Conservation (phyloP, 192 early-diverging fungal genomes). For the Coemansia sp. region DNA sequence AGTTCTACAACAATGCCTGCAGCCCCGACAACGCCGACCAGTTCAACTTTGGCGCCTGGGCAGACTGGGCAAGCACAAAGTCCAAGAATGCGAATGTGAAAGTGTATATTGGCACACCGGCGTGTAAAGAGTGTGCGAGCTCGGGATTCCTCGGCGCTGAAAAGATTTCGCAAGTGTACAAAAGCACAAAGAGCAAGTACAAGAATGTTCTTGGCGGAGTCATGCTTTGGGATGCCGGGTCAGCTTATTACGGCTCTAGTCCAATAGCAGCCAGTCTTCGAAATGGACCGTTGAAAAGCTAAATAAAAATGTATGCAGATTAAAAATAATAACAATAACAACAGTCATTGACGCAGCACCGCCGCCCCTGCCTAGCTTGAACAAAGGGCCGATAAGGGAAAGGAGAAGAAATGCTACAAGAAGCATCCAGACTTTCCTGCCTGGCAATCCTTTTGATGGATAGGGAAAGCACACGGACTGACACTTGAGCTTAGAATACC, state of each 20-base stretch:
- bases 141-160: conserved; percentile 55
- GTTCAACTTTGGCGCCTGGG: conserved; percentile 63
- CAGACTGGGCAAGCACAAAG: conserved; percentile 60
- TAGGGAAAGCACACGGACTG: background rate
- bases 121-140: conserved; percentile 55
- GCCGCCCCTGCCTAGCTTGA: too few relatives aligned
- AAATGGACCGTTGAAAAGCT: background rate
- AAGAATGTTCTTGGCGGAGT: conserved; percentile 61
- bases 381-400: background rate
- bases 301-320: background rate
- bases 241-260: conserved; percentile 13
- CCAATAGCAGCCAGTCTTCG: conserved; percentile 14
- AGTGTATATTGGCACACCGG: conserved; percentile 61
- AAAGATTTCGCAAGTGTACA: conserved; percentile 38
- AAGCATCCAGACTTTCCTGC: background rate
- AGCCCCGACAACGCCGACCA: conserved; percentile 48
- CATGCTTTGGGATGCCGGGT: conserved; percentile 62
- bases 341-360: too few relatives aligned
- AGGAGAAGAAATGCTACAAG: background rate
- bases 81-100: conserved; percentile 61
- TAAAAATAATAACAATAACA: background rate
- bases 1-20: conserved; percentile 72
- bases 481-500: background rate
- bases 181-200: conserved; percentile 36
- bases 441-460: background rate